phyloP scores from a whole-genome alignment of 768 basidiomycete genomes.

The Agaricus bisporus region DNA sequence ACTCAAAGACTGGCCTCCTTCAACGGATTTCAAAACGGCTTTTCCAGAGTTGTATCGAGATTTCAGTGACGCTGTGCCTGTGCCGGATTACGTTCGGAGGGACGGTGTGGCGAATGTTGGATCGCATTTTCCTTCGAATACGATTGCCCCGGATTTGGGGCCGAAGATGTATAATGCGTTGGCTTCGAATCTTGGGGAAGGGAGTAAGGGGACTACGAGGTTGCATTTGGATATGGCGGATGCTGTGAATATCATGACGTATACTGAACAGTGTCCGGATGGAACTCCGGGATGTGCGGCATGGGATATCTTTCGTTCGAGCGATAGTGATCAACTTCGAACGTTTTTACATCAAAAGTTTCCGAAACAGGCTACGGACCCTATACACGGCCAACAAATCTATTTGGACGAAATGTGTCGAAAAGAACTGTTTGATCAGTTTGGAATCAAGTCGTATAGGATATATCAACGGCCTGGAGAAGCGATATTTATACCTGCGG shows the following conservation, averaged over 20 bases:
- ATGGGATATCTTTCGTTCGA: slow-evolving; percentile 86
- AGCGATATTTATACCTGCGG: slow-evolving; percentile 93
- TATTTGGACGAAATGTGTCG: slow-evolving; percentile 72
- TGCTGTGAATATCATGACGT: slow-evolving; percentile 88
- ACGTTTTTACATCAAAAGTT: slow-evolving; percentile 58
- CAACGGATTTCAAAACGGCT: slow-evolving; percentile 73
- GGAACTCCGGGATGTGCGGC: slow-evolving; percentile 75
- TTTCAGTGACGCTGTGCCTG: slow-evolving; percentile 76
- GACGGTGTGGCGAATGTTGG: slow-evolving; percentile 88
- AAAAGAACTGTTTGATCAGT: slow-evolving; percentile 57
- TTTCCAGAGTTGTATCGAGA: slow-evolving; percentile 87
- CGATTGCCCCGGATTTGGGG: slow-evolving; percentile 75
- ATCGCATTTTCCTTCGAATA: slow-evolving; percentile 81
- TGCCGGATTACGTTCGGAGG: slow-evolving; percentile 84
- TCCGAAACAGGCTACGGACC: slow-evolving; percentile 40
- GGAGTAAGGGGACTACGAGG: slow-evolving; percentile 80
- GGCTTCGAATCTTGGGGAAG: slow-evolving; percentile 56
- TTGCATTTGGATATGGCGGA: slow-evolving; percentile 95
- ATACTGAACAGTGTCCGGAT: slow-evolving; percentile 49
- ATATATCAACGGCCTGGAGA: slow-evolving; percentile 90
- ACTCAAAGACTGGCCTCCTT: slow-evolving; percentile 93
- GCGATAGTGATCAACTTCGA: slow-evolving; percentile 76
- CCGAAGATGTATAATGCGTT: slow-evolving; percentile 96
- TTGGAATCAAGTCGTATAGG: slow-evolving; percentile 72
- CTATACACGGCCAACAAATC: slow-evolving; percentile 86